Evolutionary conservation across 208 protist genomes (phyloP), one percentile per base, ranked within the genome.

Genomic region (Wallacemonas rigidus): DNA sequence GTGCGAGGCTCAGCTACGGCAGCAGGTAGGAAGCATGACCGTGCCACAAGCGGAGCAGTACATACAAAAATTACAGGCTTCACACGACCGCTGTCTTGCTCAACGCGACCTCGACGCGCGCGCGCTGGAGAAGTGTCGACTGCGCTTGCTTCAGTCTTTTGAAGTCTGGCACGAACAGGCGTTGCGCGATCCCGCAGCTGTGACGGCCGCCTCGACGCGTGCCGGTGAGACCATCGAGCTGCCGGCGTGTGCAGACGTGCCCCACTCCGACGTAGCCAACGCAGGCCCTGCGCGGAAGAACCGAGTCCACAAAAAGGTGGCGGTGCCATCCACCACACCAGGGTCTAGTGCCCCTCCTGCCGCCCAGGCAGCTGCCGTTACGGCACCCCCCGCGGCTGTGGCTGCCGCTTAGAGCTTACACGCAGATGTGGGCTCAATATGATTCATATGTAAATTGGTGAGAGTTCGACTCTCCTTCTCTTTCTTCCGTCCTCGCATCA

Each of bases 61-160:
- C 40, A 41, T 26, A 11, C 9, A 15, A 26, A 41, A 69, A 50
- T 38, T 26, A 50, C 67, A 63, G 41, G 43, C 72, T 38, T 48
- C 74, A 45, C 76, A 72, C 55, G 70, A 85, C 48, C 77, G 79
- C 41, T 74, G 86, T 38, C 58, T 62, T 45, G 65, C 82, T 40
- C 82, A 90, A 57, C 75, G 80, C 58, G 81, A 88, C 61, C 74
- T 72, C 50, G 73, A 74, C 54, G 60, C 40, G 3, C 40, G 41
- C 38, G 53, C 60, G 36, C 35, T 88, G 55, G 69, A 85, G 57
- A 56, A 75, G 35, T 65, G 53, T 0, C 69, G 68, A n/a, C 67
- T 79, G 60, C 72, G 74, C n/a, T 76, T 95, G 39, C 65, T 95
- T 63, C 69, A 62, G 14, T 78, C 81, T 67, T 95, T 95, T 69